Evolutionary conservation across 495 filamentous ascomycete species (phyloP).

Genomic region (Cenococcum geophilum): DNA sequence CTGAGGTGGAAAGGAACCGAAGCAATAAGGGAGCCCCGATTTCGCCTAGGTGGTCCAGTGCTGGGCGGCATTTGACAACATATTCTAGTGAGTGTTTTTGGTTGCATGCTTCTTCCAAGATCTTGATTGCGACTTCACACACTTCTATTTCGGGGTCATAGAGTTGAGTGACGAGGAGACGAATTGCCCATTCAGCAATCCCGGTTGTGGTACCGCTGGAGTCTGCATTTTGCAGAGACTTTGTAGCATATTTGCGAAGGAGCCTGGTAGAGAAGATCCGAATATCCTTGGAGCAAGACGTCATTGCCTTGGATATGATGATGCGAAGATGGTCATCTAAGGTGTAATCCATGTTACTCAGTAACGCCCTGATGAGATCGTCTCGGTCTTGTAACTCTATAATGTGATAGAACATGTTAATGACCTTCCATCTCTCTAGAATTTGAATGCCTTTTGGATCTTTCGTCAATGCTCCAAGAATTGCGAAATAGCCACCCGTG

Average conservation of each 20-base stretch:
- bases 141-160: constrained; percentile 97
- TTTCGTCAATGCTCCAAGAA: constrained; percentile 78
- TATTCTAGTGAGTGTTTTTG: constrained; percentile 82
- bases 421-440: constrained; percentile 92
- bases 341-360: constrained; percentile 87
- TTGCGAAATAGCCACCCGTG: constrained; percentile 86
- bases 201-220: constrained; percentile 18
- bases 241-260: constrained; percentile 72
- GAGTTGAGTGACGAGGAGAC: constrained; percentile 88
- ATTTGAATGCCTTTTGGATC: constrained; percentile 77
- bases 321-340: constrained; percentile 85
- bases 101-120: constrained; percentile 95
- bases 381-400: constrained; percentile 83
- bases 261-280: constrained; percentile 79
- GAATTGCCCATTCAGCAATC: constrained; percentile 84
- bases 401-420: constrained; percentile 99
- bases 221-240: constrained; percentile 31
- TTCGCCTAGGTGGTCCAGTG: constrained; percentile 90
- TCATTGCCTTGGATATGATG: constrained; percentile 86
- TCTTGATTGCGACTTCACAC: constrained; percentile 91
- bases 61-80: constrained; percentile 93
- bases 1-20: constrained; percentile 88
- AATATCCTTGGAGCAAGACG: constrained; percentile 83
- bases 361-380: constrained; percentile 78
- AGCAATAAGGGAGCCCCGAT: constrained; percentile 92